These are phyloP conservation scores for Fragaria iinumae DNA, from an alignment of 306 rosid genomes.

Conservation along the genomic window DNA sequence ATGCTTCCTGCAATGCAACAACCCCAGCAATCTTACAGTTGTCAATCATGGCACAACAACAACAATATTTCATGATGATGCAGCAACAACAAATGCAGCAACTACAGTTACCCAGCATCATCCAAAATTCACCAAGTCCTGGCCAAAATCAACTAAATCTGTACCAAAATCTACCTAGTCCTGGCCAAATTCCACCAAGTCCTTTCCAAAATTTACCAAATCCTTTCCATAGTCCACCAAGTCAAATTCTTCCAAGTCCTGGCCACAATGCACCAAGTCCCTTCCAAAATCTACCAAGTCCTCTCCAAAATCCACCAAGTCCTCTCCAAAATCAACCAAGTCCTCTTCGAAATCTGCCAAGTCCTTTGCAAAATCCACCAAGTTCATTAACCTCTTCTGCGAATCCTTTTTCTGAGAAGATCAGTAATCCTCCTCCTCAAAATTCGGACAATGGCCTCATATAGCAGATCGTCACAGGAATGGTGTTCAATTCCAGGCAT, in stretches of 20 bases:
- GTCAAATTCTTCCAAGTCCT: not conserved
- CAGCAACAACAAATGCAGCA: not conserved
- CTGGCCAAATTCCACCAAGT: not conserved
- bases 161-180: not conserved
- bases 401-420: not conserved
- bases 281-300: not conserved
- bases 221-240: not conserved
- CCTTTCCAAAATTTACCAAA: not conserved
- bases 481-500: not conserved
- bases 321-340: not conserved
- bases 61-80: slow-evolving; percentile 6
- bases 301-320: not conserved
- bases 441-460: not conserved
- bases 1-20: slow-evolving; percentile 5
- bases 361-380: not conserved
- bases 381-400: not conserved
- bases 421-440: not conserved
- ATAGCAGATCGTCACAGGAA: not conserved
- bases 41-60: not conserved
- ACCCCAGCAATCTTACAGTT: not conserved
- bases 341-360: not conserved
- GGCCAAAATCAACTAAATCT: not conserved
- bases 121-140: not conserved
- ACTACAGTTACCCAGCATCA: not conserved
- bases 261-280: not conserved